Base-by-base conservation (phyloP, 2,329 filamentous ascomycete species). In the Xylaria sp. region DNA sequence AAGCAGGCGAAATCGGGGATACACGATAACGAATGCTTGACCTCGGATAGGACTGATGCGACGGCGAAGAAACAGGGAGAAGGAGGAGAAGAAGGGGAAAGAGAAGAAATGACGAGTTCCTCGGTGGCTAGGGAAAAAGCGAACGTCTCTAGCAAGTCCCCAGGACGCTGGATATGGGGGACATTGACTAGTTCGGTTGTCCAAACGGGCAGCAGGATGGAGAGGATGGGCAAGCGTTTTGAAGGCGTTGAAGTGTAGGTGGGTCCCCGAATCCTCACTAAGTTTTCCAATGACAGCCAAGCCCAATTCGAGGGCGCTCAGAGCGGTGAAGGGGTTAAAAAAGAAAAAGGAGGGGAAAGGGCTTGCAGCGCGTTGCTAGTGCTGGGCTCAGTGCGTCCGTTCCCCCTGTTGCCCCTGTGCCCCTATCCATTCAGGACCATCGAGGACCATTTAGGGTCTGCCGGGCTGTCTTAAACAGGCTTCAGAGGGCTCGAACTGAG, bases 241-340 rank as follows among this genome's bases (percentile, higher is more conserved):
- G 55, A 61, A 59, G 55, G 50, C 52, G 60, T 60, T 58, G 57
- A 58, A 60, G 43, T 56, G 48, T 43, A 51, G 39, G 60, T 62
- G 57, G 60, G 45, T 22, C 47, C 54, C n/a, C 37, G 9, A 26
- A 26, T 26, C 44, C 52, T 48, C 50, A 47, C 47, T 29, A 13
- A 13, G 5, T 7, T 34, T 34, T 34, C 29, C 29, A 34, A 34
- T 34, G 29, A 34, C 29, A 34, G 29, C 29, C 29, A 34, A 34
- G 29, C 8, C 29, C 29, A 34, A 34, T 34, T 34, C 29, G 29
- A 34, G 52, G 50, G 55, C 53, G 57, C 52, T 57, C 55, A 60
- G 53, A 59, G 60, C 60, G 60, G 60, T 62, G 60, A 54, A 57
- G 39, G 44, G 45, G n/a, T n/a, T n/a, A n/a, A 13, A 34, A 34